Evolutionary conservation across 2,329 filamentous ascomycete genomes (phyloP).

Genomic region (Colletotrichum euphorbiae): DNA sequence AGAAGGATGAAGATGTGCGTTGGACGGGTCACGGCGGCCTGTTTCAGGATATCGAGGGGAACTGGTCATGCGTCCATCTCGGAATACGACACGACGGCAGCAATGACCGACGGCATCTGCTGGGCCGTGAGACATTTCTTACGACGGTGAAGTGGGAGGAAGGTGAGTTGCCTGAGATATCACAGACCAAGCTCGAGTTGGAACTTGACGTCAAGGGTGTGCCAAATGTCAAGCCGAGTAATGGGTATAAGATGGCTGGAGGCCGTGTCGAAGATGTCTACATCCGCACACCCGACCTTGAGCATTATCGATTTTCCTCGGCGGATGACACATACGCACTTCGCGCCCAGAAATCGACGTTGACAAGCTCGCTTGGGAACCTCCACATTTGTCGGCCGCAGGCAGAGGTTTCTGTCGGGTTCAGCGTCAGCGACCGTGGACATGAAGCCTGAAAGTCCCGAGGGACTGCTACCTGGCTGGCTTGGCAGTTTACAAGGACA

Average conservation of each 20-base stretch:
- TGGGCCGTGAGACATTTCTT: background rate
- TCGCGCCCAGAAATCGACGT: background rate
- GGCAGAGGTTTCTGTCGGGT: background rate
- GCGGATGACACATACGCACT: background rate
- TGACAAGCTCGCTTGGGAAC: background rate
- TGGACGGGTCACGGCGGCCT: background rate
- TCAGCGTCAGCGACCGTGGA: background rate
- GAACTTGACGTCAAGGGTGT: background rate
- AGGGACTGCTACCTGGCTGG: background rate
- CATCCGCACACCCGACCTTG: background rate
- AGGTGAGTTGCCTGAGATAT: background rate
- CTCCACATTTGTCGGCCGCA: background rate
- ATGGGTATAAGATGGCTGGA: background rate
- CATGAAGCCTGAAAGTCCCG: background rate
- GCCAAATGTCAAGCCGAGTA: background rate
- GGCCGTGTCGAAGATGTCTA: background rate
- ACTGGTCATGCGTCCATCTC: background rate
- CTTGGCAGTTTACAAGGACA: background rate
- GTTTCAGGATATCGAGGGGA: background rate
- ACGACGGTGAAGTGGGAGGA: background rate
- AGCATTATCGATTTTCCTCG: background rate
- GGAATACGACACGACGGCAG: background rate
- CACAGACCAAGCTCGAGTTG: slow-evolving; percentile 3
- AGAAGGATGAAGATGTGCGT: background rate
- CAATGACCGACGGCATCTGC: background rate